Base-by-base conservation (phyloP, 2,329 filamentous ascomycete genomes). In the Trichophyton simii region DNA sequence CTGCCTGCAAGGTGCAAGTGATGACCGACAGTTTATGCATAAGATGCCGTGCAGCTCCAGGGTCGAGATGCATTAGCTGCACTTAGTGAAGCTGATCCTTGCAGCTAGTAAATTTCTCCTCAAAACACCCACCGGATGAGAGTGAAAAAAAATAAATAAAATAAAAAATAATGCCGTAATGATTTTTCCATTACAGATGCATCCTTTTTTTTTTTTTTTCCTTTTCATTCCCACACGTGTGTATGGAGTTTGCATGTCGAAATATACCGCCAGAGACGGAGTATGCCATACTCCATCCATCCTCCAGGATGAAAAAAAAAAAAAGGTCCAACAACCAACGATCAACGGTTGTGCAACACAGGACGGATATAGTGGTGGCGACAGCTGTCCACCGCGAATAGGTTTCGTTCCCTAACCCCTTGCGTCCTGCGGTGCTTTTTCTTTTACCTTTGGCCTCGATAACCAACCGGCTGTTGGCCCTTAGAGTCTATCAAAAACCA, bases 21-120 rank as follows among this genome's bases (percentile, higher is more conserved):
- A 54, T 54, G 22, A 54, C 50, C 50, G 25, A 9, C 50, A 54
- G 22, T 31, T 28, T 34, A 34, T 54, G 50, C 50, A 54, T 54
- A 31, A 54, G 50, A 54, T 54, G 50, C 50, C 28, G 50, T 54
- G 50, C 50, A 54, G 50, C 28, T 54, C 44, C 28, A 54, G 50
- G 50, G 28, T n/a, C 25, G 50, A 34, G 50, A 34, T 54, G 28
- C 50, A 54, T 54, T 54, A 54, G 50, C 22, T 34, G 50, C 50
- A 54, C 11, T 54, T 54, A 54, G 50, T 25, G 50, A 38, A 31
- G 28, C 50, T 34, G 22, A 54, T 34, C 22, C 50, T 54, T 34
- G 50, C 50, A 54, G 22, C 50, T 54, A 28, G 50, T 54, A 31
- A 15, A 31, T 54, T 34, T 25, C 28, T 54, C 50, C 50, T 34